Evolutionary conservation across 306 rosid genomes (phyloP), one percentile per base, ranked within the genome.

Genomic region (Clitoria ternatea): DNA sequence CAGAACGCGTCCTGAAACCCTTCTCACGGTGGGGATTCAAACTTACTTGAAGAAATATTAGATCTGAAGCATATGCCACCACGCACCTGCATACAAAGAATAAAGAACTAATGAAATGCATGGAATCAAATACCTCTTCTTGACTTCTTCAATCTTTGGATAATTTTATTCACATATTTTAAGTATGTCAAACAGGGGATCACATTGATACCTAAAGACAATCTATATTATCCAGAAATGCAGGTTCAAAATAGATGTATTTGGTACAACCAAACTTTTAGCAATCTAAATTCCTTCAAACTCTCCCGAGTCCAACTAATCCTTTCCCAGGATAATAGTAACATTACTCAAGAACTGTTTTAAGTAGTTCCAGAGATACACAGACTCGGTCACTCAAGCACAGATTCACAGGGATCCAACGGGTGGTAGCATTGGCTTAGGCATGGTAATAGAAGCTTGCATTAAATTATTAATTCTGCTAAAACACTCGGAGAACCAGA

Each of bases 51-150:
- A 89, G 83, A 83, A 94, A 94, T 72, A 90, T 15, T 61, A 90
- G 83, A 85, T 94, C 98, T 27, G 98, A 94, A 74, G 96, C 66
- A 82, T 74, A 94, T 77, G 98, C 98, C 39, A 85, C 96, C 49
- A 94, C 98, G 44, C 96, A 90, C 77, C 98, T 94, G 80, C 74
- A 82, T 14, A 48, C 20, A 66, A 29, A 23, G 27, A 3, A 63
- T 1, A 15, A 26, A 44, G n/a, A 35, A 30, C 15, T 40, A 42
- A 20, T 19, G 47, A 43, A 75, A 3, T 32, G 54, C 36, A 56
- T 30, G 61, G 37, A 39, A 75, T 7, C 45, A 74, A 17, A 24
- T 39, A 53, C 39, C 23, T 33, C 7, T 56, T 54, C 18, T 54
- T 56, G 42, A 29, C 52, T 37, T 37, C 32, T 63, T 73, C n/a